A percentile compares a stretch with the other conserved stretches of the same genome.
phyloP scores from a whole-genome alignment of 2,329 filamentous ascomycete species.

The Magnaporthiopsis rhizophila region DNA sequence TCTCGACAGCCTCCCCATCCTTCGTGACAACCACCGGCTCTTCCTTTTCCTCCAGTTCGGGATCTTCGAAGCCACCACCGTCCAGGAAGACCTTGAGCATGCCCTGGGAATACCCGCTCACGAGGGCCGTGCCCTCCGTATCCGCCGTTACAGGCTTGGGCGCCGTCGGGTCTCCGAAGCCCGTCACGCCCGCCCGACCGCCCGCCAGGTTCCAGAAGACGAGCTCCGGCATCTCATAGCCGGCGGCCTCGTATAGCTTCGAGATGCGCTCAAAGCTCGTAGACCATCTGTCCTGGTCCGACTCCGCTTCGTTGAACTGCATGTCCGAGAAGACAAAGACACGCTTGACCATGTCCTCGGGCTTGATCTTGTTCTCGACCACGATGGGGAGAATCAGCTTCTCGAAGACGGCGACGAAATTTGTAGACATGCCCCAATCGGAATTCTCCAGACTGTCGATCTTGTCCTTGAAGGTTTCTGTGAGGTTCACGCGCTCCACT shows the following conservation, averaged over 20 bases:
- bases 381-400: slow-evolving; percentile 47
- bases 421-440: slow-evolving; percentile 36
- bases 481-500: slow-evolving; percentile 32
- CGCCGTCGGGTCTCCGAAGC: slow-evolving; percentile 20
- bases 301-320: slow-evolving; percentile 42
- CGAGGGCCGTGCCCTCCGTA: slow-evolving; percentile 36
- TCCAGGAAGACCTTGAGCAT: slow-evolving; percentile 52
- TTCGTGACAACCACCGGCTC: slow-evolving; percentile 12
- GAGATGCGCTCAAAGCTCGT: slow-evolving; percentile 44
- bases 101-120: slow-evolving; percentile 49
- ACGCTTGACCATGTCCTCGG: slow-evolving; percentile 52
- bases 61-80: slow-evolving; percentile 35
- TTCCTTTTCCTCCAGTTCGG: slow-evolving; percentile 26
- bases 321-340: slow-evolving; percentile 55
- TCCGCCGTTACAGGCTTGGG: slow-evolving; percentile 41
- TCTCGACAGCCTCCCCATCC: slow-evolving; percentile 21
- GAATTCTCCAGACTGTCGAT: neutral
- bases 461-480: slow-evolving; percentile 32
- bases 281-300: slow-evolving; percentile 23
- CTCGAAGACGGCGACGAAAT: slow-evolving; percentile 48
- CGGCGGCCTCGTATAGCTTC: slow-evolving; percentile 33
- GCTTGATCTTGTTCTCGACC: slow-evolving; percentile 36
- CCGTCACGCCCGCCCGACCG: slow-evolving; percentile 19
- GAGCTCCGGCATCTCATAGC: slow-evolving; percentile 51
- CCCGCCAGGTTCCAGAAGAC: slow-evolving; percentile 53